Base-by-base conservation (phyloP, 1,139 yeast species). In the Debaryomyces sp. region DNA sequence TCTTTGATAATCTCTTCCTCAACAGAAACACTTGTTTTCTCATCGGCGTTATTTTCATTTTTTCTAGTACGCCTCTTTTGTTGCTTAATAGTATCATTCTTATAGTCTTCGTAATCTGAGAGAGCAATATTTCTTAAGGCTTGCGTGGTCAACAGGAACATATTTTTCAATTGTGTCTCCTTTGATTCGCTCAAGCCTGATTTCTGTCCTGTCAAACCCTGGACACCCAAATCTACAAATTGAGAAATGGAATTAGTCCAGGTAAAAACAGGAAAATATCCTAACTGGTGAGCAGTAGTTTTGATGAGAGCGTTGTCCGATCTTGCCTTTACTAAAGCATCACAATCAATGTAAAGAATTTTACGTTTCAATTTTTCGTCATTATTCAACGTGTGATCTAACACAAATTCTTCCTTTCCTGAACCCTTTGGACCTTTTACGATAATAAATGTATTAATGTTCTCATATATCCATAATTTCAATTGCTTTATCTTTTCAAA, bases 351-450 rank as follows among this genome's bases (percentile, higher is more conserved):
- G 47, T 81, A 78, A 43, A 94, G 73, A 4, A 89, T 78, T 54
- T 85, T 84, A 17, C 73, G 70, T 36, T 85, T 75, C 33, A 71
- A 58, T 4, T 57, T 54, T 2, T 64, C 63, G 51, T 73, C 77
- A 30, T 71, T 80, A 39, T 74, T 70, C 43, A 90, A 72, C 1
- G 89, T 85, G 60, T 86, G 83, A 45, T 85, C 85, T 62, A 85
- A 73, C 3, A 94, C 91, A 53, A 94, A 73, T 51, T 87, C 95
- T 53, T 84, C 81, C 59, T 94, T 94, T 13, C 99, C 99, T 22
- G 96, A 84, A 6, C 99, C 99, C 55, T 90, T 80, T 2, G 99
- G 99, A 3, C 99, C 99, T 54, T 86, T 83, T 1, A 94, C 86
- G 3, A 94, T 82, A 34, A 92, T 90, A 62, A 91, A 94, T 2